Conservation (phyloP, 805 yeast genomes). For the Brettanomyces nanus region DNA sequence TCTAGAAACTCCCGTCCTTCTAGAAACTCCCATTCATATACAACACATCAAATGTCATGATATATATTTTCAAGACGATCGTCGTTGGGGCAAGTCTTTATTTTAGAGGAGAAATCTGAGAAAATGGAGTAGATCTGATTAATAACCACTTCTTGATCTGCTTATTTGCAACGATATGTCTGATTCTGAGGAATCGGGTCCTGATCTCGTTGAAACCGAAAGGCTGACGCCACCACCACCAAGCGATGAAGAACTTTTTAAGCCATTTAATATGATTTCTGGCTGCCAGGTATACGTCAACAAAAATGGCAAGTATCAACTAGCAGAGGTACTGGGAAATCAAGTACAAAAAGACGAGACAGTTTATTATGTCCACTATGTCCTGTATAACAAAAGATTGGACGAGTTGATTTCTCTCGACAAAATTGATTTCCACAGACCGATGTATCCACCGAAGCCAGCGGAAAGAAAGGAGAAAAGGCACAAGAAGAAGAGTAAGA, state of each 20-base stretch:
- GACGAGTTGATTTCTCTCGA: slow-evolving; percentile 88
- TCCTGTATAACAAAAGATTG: slow-evolving; percentile 88
- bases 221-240: slow-evolving; percentile 22
- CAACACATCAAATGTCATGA: too few relatives aligned
- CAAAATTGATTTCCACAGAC: slow-evolving; percentile 63
- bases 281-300: slow-evolving; percentile 80
- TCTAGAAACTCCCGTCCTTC: too few relatives aligned
- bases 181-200: slow-evolving; percentile 4
- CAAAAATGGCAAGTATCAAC: slow-evolving; percentile 71
- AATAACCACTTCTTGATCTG: too few relatives aligned
- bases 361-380: slow-evolving; percentile 88
- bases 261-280: slow-evolving; percentile 43
- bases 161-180: slow-evolving; percentile 4
- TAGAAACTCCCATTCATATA: too few relatives aligned
- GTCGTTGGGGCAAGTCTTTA: too few relatives aligned
- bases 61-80: too few relatives aligned
- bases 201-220: slow-evolving; percentile 4
- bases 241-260: slow-evolving; percentile 20
- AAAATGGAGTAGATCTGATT: too few relatives aligned
- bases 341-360: slow-evolving; percentile 68
- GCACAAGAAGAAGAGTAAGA: slow-evolving; percentile 29
- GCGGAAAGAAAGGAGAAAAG: slow-evolving; percentile 34
- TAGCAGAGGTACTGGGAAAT: slow-evolving; percentile 79
- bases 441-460: slow-evolving; percentile 64
- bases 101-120: too few relatives aligned